Evolutionary conservation across 1,139 yeast species (phyloP).

Genomic region (Yamadazyma diospyri): DNA sequence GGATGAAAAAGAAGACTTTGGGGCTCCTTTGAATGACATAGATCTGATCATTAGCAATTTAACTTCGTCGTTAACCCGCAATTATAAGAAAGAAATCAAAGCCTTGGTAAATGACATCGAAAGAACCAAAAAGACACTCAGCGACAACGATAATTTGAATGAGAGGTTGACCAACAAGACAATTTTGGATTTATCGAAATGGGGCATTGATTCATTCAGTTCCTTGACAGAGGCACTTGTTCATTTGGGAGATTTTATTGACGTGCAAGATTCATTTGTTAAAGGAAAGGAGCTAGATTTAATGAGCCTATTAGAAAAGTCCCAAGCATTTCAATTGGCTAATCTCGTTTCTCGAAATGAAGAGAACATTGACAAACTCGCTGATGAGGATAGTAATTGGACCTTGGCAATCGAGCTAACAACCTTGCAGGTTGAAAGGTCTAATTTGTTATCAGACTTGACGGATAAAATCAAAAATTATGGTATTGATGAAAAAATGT

Average conservation of each 20-base stretch:
- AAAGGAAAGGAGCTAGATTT: conserved; percentile 34
- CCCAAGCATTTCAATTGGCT: conserved; percentile 30
- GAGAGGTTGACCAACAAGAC: conserved; percentile 17
- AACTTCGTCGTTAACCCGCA: conserved; percentile 43
- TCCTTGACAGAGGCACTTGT: conserved; percentile 29
- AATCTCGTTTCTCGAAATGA: conserved; percentile 27
- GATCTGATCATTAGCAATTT: conserved; percentile 19
- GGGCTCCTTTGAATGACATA: conserved; percentile 30
- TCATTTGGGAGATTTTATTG: conserved; percentile 20
- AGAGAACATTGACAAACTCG: conserved; percentile 10
- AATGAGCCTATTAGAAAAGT: conserved; percentile 23
- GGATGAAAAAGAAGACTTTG: conserved; percentile 6
- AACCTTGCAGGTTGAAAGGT: conserved; percentile 50
- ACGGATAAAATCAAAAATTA: conserved; percentile 32
- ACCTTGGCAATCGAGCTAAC: conserved; percentile 43
- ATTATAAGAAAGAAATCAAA: conserved; percentile 28
- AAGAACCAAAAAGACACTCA: conserved; percentile 13
- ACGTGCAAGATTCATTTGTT: conserved; percentile 26
- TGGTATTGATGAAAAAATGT: conserved; percentile 56
- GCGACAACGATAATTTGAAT: conserved; percentile 16
- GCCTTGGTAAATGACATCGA: conserved; percentile 18
- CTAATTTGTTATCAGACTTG: conserved; percentile 38
- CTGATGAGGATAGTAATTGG: conserved; percentile 15
- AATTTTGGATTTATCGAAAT: conserved; percentile 17
- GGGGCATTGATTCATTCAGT: conserved; percentile 24